These are phyloP conservation scores for Gracilaria domingensis DNA, from an alignment of 23 red algal species.

Conservation along the genomic window DNA sequence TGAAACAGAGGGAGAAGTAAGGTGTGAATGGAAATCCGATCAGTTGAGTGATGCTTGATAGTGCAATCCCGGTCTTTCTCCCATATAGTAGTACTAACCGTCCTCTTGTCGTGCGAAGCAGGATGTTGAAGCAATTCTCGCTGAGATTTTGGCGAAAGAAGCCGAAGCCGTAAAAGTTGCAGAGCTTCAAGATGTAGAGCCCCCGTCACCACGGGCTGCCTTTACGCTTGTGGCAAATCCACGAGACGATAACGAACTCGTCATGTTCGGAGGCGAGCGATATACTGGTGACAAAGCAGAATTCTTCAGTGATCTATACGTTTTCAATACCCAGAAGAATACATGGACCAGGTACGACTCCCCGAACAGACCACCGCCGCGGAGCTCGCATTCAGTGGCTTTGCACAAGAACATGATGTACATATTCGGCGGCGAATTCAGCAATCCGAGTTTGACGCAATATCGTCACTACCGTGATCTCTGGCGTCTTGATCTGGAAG, in stretches of 20 bases:
- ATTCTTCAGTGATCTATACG: constrained; percentile 75
- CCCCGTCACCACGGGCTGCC: constrained; percentile 68
- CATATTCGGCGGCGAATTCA: constrained; percentile 84
- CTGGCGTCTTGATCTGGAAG: constrained; percentile 75
- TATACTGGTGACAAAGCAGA: constrained; percentile 67
- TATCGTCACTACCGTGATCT: constrained; percentile 83
- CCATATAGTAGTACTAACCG: not conserved
- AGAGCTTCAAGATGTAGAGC: constrained; percentile 60
- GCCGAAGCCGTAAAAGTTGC: constrained; percentile 66
- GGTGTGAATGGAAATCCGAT: not conserved
- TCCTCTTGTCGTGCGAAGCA: not conserved
- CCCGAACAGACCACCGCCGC: constrained; percentile 70
- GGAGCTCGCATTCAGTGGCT: constrained; percentile 64
- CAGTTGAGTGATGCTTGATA: not conserved
- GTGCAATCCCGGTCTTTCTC: not conserved
- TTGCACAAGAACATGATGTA: constrained; percentile 79
- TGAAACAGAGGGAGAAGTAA: constrained; percentile 69
- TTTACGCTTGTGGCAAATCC: constrained; percentile 67
- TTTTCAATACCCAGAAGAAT: constrained; percentile 65
- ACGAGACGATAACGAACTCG: constrained; percentile 69
- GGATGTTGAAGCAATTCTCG: constrained; percentile 87
- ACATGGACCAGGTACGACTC: constrained; percentile 75
- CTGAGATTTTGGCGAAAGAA: constrained; percentile 80
- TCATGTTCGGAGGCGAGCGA: constrained; percentile 81
- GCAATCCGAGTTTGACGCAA: constrained; percentile 68